These are phyloP conservation scores for Kwoniella pini DNA, from an alignment of 768 basidiomycete species.

Conservation along the genomic window DNA sequence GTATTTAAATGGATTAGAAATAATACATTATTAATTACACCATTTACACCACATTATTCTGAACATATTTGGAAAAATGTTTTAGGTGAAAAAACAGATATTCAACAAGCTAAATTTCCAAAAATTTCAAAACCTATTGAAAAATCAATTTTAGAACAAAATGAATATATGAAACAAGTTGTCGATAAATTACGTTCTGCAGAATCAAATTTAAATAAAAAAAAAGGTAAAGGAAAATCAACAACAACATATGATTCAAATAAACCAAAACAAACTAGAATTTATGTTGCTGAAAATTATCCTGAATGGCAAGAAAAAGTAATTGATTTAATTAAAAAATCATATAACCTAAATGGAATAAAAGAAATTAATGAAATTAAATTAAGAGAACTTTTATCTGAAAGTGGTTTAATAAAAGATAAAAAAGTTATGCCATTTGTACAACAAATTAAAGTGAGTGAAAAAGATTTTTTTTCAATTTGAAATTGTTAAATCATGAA, in stretches of 20 bases:
- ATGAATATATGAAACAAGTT: conserved; percentile 82
- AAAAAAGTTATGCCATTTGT: conserved; percentile 95
- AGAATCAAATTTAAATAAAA: conserved; percentile 75
- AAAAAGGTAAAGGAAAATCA: conserved; percentile 67
- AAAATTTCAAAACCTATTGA: conserved; percentile 65
- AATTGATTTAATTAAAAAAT: conserved; percentile 71
- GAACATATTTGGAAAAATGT: conserved; percentile 84
- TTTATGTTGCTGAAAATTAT: conserved; percentile 89
- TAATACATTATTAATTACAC: conserved; percentile 76
- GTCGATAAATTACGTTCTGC: conserved; percentile 89
- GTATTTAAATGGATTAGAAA: conserved; percentile 79
- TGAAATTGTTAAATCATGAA: background rate
- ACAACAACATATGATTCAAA: conserved; percentile 68
- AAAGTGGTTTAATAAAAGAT: conserved; percentile 85
- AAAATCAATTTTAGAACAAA: conserved; percentile 68
- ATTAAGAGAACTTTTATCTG: conserved; percentile 67
- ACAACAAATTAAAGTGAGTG: conserved; percentile 85
- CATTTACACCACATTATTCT: conserved; percentile 89
- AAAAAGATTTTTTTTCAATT: background rate
- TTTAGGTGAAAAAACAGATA: conserved; percentile 70
- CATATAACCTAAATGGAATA: conserved; percentile 58
- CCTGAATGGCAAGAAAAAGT: conserved; percentile 91
- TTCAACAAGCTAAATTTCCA: conserved; percentile 85
- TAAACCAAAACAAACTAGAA: conserved; percentile 75
- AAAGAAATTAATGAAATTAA: conserved; percentile 74